Conservation (phyloP, 805 yeast species). For the Phaffomyces antillensis region DNA sequence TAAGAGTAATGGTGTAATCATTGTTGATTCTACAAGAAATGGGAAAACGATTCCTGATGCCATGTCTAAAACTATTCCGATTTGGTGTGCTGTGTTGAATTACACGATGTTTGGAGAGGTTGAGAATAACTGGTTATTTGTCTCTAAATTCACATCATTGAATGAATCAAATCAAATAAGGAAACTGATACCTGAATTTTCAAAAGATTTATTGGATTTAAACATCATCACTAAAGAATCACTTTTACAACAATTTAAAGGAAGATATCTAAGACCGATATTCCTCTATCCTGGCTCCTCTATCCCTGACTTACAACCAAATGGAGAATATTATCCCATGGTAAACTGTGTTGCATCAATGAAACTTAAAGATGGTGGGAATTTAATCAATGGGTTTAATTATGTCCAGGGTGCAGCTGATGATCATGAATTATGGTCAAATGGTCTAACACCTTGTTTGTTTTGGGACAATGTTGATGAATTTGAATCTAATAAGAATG, state of each 20-base stretch:
- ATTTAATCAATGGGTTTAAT: conserved; percentile 37
- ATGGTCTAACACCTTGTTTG: conserved; percentile 41
- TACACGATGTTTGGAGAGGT: conserved; percentile 36
- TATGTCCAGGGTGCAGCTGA: conserved; percentile 95
- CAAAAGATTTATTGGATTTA: conserved; percentile 33
- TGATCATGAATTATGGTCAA: conserved; percentile 85
- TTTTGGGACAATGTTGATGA: conserved; percentile 40
- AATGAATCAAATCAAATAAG: conserved; percentile 51
- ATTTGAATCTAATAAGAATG: conserved; percentile 1
- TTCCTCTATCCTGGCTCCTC: conserved; percentile 59
- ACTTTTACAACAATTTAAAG: conserved; percentile 27
- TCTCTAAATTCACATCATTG: conserved; percentile 50
- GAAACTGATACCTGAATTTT: conserved; percentile 41
- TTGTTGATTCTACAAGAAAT: conserved; percentile 80
- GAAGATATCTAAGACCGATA: conserved; percentile 52
- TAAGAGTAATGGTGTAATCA: conserved; percentile 39
- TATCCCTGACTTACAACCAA: conserved; percentile 27
- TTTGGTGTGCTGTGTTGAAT: conserved; percentile 83
- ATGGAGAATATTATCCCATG: conserved; percentile 33
- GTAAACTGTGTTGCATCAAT: conserved; percentile 57
- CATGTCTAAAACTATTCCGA: conserved; percentile 77
- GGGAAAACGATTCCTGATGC: conserved; percentile 88
- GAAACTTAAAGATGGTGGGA: conserved; percentile 52
- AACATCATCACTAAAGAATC: conserved; percentile 31
- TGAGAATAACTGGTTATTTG: conserved; percentile 30